Base-by-base conservation (phyloP, 75 land plant genomes). In the Cupressus sempervirens region DNA sequence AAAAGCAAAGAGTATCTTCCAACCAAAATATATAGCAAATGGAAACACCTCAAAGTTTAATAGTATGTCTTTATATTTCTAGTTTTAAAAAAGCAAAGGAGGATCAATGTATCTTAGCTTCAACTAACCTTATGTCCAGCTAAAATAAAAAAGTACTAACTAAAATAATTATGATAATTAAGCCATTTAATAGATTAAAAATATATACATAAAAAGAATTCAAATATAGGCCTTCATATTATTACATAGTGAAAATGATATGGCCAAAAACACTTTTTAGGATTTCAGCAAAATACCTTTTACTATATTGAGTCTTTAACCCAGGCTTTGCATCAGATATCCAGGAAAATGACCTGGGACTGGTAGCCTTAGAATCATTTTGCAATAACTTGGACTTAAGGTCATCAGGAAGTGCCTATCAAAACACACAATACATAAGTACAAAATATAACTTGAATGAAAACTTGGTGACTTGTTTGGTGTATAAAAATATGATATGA, bases 331-430 rank as follows among this genome's bases (percentile, higher is more conserved):
- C 84, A 35, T 88, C 89, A 45, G 82, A 26, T 52, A 88, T 76
- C 90, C 90, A 88, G 1, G 90, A 88, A 87, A 88, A 88, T 38
- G 90, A 88, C 68, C 72, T n/a, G 35, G 90, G 90, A 50, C 90
- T 88, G 3, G 73, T 3, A 11, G 12, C 74, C 32, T 30, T 36
- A 12, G 74, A 30, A 29, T 72, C 74, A 3, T 72, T 72, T 72
- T 72, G 74, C 7, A 62, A 23, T 30, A 82, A 32, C 83, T 82
- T 82, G 20, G 36, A 52, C 83, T 82, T 50, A 62, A 82, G 48
- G 62, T 82, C 83, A 20, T 86, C 87, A 38, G 87, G 87, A 20
- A 86, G n/a, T 35, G 70, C 86, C 87, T 86, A 50, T 72, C 32
- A 72, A 9, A 32, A 70, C 4, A 30, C 34, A 70, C 0, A 1